A percentile compares a stretch with the other conserved stretches of the same genome.
These are phyloP conservation scores for Nephromyces sp. DNA, from an alignment of 169 alveolate genomes.

Conservation along the genomic window DNA sequence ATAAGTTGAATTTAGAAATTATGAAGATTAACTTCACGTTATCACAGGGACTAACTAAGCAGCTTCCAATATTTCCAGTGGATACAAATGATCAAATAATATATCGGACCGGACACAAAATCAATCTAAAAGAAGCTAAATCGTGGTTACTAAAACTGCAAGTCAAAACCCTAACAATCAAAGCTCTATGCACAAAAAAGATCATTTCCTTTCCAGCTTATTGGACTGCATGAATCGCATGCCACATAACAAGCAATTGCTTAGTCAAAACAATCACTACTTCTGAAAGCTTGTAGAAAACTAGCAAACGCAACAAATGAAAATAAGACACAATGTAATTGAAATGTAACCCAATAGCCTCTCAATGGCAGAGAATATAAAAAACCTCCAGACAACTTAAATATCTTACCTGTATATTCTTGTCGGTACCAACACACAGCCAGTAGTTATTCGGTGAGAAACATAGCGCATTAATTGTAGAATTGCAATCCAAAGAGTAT, in stretches of 20 bases:
- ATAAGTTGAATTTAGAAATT: background rate
- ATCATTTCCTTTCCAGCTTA: no score
- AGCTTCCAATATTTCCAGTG: no score
- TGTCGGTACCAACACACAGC: conserved; percentile 90
- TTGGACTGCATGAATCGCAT: no score
- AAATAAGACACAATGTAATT: background rate
- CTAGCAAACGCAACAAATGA: background rate
- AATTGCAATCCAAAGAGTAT: conserved; percentile 80
- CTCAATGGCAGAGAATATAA: background rate
- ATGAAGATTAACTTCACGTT: no score
- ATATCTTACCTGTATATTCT: conserved; percentile 63
- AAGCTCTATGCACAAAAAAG: no score
- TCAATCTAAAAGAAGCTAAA: no score
- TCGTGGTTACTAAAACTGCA: no score
- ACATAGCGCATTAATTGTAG: conserved; percentile 84
- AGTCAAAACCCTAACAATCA: no score
- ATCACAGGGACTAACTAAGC: no score
- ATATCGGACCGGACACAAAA: no score
- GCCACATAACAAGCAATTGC: background rate
- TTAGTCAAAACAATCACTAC: background rate
- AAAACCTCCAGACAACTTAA: background rate
- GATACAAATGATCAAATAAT: no score
- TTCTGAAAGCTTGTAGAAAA: background rate
- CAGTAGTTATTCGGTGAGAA: conserved; percentile 90
- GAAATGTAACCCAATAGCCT: background rate